Base-by-base conservation (phyloP, 2,329 filamentous ascomycete species). In the Sporothrix luriei region DNA sequence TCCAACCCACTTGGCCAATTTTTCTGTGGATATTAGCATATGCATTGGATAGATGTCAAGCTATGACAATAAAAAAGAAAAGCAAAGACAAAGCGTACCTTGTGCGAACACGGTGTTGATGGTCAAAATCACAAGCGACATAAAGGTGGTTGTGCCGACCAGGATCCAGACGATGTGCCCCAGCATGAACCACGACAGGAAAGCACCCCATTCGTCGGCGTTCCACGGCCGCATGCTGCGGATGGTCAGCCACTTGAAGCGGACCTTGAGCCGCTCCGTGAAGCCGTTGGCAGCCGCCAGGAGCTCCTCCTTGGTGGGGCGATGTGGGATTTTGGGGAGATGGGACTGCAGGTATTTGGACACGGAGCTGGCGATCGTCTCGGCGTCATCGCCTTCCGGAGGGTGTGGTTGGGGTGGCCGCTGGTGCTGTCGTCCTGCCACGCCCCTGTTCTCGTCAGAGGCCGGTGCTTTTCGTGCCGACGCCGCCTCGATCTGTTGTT, bases 221-320 rank as follows among this genome's bases (percentile, higher is more conserved):
- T 97, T 99, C 87, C 95, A 99, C 0, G 95, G 95, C 49, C 95
- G 87, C 78, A 91, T 92, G 78, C 94, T 97, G 77, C 94, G 86
- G 75, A 99, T 99, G 2, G 95, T 96, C 75, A 95, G 90, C 95
- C 95, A 99, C 80, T 99, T 99, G 82, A 98, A 96, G 52, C 93
- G 90, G 29, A 98, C 91, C 76, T 91, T 93, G 57, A 97, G 80
- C 64, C 95, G 88, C 72, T 96, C 90, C 89, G 93, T 95, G 78
- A 98, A 97, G 1, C 94, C 94, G 26, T 89, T 97, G 48, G 95
- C 93, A 4, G 95, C 94, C 24, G 92, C 91, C 48, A 99, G 84
- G 38, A 99, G 85, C 79, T 99, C 95, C 78, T 97, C 94, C 77
- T 97, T 97, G 9, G 90, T 94, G 5, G 95, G 94, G 24, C 94